Conservation (phyloP, 2,329 filamentous ascomycete genomes). For the Arthrinium puccinioides region DNA sequence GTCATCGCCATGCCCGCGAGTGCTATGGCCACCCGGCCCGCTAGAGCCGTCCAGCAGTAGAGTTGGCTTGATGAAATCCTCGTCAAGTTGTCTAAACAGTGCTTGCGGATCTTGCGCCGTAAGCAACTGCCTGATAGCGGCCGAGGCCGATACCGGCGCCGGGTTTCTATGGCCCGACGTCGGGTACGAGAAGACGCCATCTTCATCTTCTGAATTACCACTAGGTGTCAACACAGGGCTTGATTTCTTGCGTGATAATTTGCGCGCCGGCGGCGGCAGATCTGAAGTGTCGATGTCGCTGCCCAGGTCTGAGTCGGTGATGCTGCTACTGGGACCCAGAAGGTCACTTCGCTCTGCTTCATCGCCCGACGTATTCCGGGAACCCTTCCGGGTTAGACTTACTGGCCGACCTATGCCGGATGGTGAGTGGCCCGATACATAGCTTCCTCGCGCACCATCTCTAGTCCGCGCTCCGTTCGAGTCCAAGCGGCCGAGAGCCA, state of each 20-base stretch:
- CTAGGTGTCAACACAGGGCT: slow-evolving; percentile 29
- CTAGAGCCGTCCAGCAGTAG: slow-evolving; percentile 65
- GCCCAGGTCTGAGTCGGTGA: slow-evolving; percentile 51
- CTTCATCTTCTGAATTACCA: slow-evolving; percentile 16
- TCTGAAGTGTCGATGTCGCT: slow-evolving; percentile 62
- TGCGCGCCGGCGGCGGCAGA: slow-evolving; percentile 52
- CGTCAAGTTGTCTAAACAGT: slow-evolving; percentile 86
- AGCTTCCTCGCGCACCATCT: slow-evolving; percentile 33
- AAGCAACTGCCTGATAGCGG: slow-evolving; percentile 73
- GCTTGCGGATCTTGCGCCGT: slow-evolving; percentile 82
- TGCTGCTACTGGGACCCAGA: slow-evolving; percentile 36
- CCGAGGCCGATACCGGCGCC: slow-evolving; percentile 59
- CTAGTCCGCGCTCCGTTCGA: slow-evolving; percentile 15
- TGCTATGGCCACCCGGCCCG: not conserved
- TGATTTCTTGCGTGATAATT: slow-evolving; percentile 29
- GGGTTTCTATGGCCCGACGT: slow-evolving; percentile 23
- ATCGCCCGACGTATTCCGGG: slow-evolving; percentile 29
- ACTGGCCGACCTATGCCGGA: slow-evolving; percentile 32
- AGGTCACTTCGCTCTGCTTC: slow-evolving; percentile 52
- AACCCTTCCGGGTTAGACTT: slow-evolving; percentile 47
- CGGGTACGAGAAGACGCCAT: slow-evolving; percentile 26
- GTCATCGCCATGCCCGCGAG: slow-evolving; percentile 19
- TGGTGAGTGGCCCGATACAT: slow-evolving; percentile 49
- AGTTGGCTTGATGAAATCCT: slow-evolving; percentile 92
- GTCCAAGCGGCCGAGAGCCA: slow-evolving; percentile 48